phyloP scores from a whole-genome alignment of 1,139 yeast genomes.

The Pichia sp. region DNA sequence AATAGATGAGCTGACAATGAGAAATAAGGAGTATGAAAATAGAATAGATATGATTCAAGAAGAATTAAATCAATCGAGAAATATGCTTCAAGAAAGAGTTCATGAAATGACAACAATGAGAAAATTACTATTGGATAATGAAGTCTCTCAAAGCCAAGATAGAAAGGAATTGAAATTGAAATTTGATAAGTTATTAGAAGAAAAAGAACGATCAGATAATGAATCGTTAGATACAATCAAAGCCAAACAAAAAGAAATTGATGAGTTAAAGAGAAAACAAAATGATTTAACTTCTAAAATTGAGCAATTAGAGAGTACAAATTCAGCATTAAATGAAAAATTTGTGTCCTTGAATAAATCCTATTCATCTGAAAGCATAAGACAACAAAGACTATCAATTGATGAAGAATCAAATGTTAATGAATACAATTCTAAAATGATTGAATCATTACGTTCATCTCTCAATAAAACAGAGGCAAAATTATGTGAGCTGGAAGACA shows the following conservation, averaged over 20 bases:
- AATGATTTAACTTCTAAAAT: conserved; percentile 24
- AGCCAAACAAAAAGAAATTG: conserved; percentile 46
- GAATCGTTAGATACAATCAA: conserved; percentile 44
- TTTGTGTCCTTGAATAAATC: background rate
- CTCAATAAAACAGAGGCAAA: conserved; percentile 45
- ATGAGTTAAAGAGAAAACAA: conserved; percentile 42
- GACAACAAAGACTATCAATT: background rate
- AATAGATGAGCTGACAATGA: conserved; percentile 68
- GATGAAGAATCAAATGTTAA: conserved; percentile 1
- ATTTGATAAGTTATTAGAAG: conserved; percentile 44
- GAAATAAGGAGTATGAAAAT: conserved; percentile 55
- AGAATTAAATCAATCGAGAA: conserved; percentile 68
- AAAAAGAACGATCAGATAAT: conserved; percentile 51
- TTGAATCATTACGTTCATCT: conserved; percentile 47
- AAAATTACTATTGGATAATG: conserved; percentile 60
- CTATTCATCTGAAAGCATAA: background rate
- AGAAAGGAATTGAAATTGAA: conserved; percentile 41
- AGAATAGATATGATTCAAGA: conserved; percentile 68
- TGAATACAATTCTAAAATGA: conserved; percentile 29
- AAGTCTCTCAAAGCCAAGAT: conserved; percentile 48
- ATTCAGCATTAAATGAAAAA: conserved; percentile 6
- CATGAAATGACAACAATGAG: conserved; percentile 73
- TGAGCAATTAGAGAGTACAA: conserved; percentile 7
- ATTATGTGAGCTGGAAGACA: conserved; percentile 48
- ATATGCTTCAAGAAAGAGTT: conserved; percentile 68